Evolutionary conservation across 305 asterid species (phyloP).

Genomic region (Solanum hybrid): DNA sequence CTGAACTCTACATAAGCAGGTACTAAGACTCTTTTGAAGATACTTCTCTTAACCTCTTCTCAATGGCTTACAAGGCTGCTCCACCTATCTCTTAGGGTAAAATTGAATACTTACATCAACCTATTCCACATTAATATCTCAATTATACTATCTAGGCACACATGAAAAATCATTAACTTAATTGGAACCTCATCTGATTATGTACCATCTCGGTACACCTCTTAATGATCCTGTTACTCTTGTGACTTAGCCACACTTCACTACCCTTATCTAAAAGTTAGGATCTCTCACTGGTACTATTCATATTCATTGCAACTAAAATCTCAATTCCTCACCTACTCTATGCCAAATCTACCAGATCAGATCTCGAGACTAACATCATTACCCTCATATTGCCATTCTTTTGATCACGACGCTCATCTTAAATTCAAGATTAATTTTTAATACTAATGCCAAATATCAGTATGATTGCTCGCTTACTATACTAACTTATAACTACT

Average conservation of each 20-base stretch:
- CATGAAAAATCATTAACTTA: neutral
- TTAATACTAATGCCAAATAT: neutral
- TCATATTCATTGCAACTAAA: neutral
- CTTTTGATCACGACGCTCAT: neutral
- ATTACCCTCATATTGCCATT: neutral
- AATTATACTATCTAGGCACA: neutral
- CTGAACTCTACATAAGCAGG: neutral
- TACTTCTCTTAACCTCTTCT: neutral
- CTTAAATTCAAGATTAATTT: neutral
- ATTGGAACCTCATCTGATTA: neutral
- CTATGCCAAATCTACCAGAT: neutral
- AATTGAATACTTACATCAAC: neutral
- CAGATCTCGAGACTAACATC: neutral
- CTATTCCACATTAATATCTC: neutral
- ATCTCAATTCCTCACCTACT: neutral
- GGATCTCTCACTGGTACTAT: neutral
- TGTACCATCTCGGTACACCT: neutral
- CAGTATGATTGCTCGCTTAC: neutral
- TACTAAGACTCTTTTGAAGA: neutral
- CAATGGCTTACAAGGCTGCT: neutral
- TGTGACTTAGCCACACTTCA: neutral
- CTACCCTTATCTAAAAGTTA: neutral
- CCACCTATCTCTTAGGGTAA: neutral
- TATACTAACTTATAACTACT: neutral
- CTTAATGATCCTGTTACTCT: neutral